Conservation (phyloP, 2,329 filamentous ascomycete genomes). For the Metarhizium album region DNA sequence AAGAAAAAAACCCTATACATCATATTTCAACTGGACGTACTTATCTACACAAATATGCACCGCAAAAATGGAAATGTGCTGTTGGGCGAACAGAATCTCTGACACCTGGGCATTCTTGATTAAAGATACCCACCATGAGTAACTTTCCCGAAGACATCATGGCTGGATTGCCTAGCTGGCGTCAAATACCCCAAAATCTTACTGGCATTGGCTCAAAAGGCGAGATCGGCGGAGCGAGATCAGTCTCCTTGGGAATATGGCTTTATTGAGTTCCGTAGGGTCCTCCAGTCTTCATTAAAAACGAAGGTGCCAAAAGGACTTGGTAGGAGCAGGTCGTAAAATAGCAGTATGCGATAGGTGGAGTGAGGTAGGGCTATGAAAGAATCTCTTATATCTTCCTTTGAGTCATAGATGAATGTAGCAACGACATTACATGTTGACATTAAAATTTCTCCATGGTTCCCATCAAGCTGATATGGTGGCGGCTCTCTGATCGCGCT, state of each 20-base stretch:
- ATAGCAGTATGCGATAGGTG: constrained; percentile 4
- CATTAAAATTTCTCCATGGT: neutral
- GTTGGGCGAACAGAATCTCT: neutral
- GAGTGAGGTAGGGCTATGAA: constrained; percentile 10
- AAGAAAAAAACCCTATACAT: neutral
- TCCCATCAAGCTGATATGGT: neutral
- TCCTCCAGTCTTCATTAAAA: neutral
- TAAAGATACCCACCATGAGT: neutral
- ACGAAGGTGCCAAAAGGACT: neutral
- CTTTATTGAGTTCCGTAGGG: no score
- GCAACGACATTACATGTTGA: constrained; percentile 15
- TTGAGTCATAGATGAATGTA: constrained; percentile 26
- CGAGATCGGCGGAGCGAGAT: neutral
- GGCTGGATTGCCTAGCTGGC: neutral
- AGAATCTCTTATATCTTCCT: constrained; percentile 24
- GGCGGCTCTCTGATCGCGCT: neutral
- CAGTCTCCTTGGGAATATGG: neutral
- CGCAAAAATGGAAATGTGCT: neutral
- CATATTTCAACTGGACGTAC: neutral
- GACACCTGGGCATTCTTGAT: neutral
- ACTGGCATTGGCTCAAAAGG: neutral
- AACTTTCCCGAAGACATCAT: no score
- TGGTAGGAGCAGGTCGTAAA: neutral
- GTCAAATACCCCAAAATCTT: neutral
- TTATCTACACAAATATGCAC: neutral